Evolutionary conservation across 441 rosid species (phyloP).

Genomic region (Syzygium syzygioides): DNA sequence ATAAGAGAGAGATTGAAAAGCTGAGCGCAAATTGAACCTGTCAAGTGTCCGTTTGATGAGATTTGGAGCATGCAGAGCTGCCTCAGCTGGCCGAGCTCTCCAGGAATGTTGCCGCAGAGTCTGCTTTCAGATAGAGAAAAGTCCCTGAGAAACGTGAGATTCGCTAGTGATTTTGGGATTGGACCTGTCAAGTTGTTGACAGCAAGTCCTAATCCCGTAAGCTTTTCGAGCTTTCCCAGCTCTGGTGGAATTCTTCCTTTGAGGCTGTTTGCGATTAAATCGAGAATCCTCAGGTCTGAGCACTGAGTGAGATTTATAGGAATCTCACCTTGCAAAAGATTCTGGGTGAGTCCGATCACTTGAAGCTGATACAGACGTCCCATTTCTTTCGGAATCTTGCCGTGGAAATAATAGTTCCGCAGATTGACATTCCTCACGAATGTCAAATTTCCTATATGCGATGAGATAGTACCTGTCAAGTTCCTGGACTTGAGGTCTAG

Average conservation of each 20-base stretch:
- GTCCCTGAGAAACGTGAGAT: slow-evolving; percentile 22
- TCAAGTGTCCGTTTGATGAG: slow-evolving; percentile 19
- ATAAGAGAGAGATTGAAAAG: slow-evolving; percentile 39
- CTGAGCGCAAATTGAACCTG: slow-evolving; percentile 35
- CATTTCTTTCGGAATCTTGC: slow-evolving; percentile 26
- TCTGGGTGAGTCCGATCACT: slow-evolving; percentile 19
- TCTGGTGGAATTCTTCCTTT: slow-evolving; percentile 29
- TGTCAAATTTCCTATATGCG: slow-evolving; percentile 1
- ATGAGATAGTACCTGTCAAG: not conserved
- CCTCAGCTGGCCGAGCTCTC: slow-evolving; percentile 25
- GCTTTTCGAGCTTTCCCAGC: slow-evolving; percentile 20
- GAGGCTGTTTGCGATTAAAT: slow-evolving; percentile 15
- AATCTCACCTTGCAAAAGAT: slow-evolving; percentile 16
- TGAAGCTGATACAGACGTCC: slow-evolving; percentile 26
- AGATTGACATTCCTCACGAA: not conserved
- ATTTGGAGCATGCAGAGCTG: slow-evolving; percentile 20
- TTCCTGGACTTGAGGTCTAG: not conserved
- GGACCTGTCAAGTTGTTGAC: slow-evolving; percentile 31
- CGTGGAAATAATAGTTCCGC: not conserved
- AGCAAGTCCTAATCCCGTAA: slow-evolving; percentile 15
- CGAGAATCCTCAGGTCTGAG: not conserved
- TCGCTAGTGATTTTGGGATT: slow-evolving; percentile 41
- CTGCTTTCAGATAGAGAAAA: slow-evolving; percentile 16
- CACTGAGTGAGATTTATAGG: not conserved
- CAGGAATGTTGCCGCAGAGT: slow-evolving; percentile 33